Evolutionary conservation across 2,329 filamentous ascomycete genomes (phyloP).

Genomic region (Pyricularia pennisetigena): DNA sequence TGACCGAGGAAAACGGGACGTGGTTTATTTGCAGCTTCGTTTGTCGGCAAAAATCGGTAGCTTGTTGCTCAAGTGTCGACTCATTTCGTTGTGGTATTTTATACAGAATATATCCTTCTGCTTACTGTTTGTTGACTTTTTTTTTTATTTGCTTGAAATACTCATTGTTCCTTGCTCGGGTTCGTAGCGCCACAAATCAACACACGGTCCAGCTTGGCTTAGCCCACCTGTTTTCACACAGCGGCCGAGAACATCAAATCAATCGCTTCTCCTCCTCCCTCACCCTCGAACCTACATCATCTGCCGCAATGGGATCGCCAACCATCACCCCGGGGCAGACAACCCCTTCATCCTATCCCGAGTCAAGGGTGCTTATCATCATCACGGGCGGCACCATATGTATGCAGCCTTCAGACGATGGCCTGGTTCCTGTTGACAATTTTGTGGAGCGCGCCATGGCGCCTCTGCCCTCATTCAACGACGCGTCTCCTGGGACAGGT

Average conservation of each 20-base stretch:
- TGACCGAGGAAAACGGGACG: not conserved
- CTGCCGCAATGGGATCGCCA: not conserved
- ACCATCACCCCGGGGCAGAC: not conserved
- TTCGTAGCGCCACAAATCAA: not conserved
- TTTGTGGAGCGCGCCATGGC: slow-evolving; percentile 79
- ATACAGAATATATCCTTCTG: not conserved
- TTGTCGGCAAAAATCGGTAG: not conserved
- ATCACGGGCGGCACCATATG: slow-evolving; percentile 88
- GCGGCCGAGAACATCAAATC: not conserved
- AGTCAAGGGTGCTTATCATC: slow-evolving; percentile 78
- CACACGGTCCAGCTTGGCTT: not conserved
- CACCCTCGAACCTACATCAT: not conserved
- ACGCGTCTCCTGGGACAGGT: slow-evolving; percentile 36
- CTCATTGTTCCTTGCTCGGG: not conserved
- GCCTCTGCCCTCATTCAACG: slow-evolving; percentile 77
- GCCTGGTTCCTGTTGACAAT: slow-evolving; percentile 68
- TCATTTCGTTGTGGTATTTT: not conserved
- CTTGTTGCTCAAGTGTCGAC: not conserved
- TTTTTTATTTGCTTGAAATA: not conserved
- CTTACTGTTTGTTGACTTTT: not conserved
- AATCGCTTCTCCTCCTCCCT: not conserved
- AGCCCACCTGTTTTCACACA: not conserved
- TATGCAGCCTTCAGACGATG: slow-evolving; percentile 74
- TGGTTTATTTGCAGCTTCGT: not conserved
- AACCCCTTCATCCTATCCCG: slow-evolving; percentile 36